Conservation (phyloP, 1,284 basidiomycete species). For the Melanopsichium pennsylvanicum region DNA sequence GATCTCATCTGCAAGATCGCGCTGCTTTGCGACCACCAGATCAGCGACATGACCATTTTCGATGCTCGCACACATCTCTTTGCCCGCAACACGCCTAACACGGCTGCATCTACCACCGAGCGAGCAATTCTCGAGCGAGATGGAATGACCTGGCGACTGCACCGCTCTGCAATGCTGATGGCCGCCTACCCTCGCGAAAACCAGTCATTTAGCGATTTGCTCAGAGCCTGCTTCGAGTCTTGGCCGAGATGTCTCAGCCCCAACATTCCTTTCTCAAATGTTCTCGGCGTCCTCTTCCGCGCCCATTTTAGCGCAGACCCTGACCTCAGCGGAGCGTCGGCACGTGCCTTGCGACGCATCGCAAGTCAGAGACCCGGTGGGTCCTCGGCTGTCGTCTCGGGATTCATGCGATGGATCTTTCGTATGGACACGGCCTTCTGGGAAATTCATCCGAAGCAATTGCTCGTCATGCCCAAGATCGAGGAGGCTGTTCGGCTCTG, state of each 20-base stretch:
- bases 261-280: slow-evolving; percentile 70
- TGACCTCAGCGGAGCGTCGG: slow-evolving; percentile 75
- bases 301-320: slow-evolving; percentile 83
- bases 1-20: slow-evolving; percentile 75
- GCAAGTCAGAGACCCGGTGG: slow-evolving; percentile 72
- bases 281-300: slow-evolving; percentile 81
- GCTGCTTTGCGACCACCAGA: slow-evolving; percentile 73
- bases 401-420: slow-evolving; percentile 81
- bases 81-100: slow-evolving; percentile 18
- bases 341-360: slow-evolving; percentile 77
- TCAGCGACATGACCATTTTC: slow-evolving; percentile 81
- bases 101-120: slow-evolving; percentile 32
- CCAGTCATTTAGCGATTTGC: slow-evolving; percentile 75
- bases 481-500: slow-evolving; percentile 76
- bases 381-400: slow-evolving; percentile 71
- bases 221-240: slow-evolving; percentile 81
- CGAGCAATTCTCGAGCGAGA: slow-evolving; percentile 64
- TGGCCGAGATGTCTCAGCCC: slow-evolving; percentile 80
- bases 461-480: slow-evolving; percentile 74
- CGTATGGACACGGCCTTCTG: slow-evolving; percentile 75
- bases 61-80: slow-evolving; percentile 78
- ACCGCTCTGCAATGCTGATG: slow-evolving; percentile 71
- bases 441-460: slow-evolving; percentile 74
- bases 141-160: slow-evolving; percentile 70
- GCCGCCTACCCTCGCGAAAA: slow-evolving; percentile 74